Percentiles rank a stretch among this genome's conserved stretches.
Evolutionary conservation across 1,284 basidiomycete species (phyloP).

Genomic region (Boletellus dicymbophilus): DNA sequence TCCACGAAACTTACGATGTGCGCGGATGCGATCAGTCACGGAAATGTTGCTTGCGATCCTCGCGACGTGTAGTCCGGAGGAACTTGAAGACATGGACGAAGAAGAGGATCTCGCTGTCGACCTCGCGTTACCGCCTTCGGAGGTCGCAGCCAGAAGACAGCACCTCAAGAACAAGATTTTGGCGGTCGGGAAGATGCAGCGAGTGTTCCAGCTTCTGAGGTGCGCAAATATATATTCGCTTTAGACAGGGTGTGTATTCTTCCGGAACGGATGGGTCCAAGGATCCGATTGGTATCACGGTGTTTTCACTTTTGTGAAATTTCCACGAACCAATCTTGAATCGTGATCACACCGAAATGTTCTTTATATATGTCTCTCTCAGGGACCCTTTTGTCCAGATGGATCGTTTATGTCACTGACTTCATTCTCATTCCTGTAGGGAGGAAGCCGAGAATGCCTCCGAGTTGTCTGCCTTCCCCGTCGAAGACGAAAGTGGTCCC

Average conservation of each 20-base stretch:
- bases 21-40: constrained; percentile 59
- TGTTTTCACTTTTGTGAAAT: too few species aligned
- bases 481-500: constrained; percentile 40
- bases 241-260: not conserved
- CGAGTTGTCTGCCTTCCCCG: constrained; percentile 73
- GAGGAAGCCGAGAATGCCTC: constrained; percentile 95
- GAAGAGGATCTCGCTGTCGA: constrained; percentile 32
- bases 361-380: too few species aligned
- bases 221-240: constrained; percentile 27
- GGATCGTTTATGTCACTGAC: not conserved
- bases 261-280: not conserved
- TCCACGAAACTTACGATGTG: not conserved
- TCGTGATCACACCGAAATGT: too few species aligned
- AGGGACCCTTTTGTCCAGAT: not conserved
- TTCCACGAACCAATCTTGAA: too few species aligned
- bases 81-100: constrained; percentile 74
- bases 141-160: constrained; percentile 54
- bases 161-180: constrained; percentile 96
- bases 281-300: too few species aligned
- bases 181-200: constrained; percentile 90
- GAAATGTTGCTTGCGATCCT: constrained; percentile 98
- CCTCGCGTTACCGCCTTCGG: constrained; percentile 41
- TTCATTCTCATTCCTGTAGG: constrained; percentile 42
- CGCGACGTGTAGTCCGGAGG: constrained; percentile 93
- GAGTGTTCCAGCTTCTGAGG: constrained; percentile 89